Evolutionary conservation across 2,329 filamentous ascomycete species (phyloP).

Genomic region (Penicillium aurantiogriseum): DNA sequence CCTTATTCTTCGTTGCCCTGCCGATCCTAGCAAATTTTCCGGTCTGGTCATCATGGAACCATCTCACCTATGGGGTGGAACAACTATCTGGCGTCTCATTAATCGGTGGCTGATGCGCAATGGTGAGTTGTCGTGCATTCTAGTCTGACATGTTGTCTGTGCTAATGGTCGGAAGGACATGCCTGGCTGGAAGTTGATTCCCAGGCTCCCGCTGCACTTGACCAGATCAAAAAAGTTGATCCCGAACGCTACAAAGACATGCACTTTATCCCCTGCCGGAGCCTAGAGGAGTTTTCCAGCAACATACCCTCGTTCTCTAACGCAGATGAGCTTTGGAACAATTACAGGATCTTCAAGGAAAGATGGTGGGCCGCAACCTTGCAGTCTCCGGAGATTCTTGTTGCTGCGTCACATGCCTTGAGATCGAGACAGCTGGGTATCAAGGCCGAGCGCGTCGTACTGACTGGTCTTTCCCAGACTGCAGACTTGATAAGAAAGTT

Average conservation of each 20-base stretch:
- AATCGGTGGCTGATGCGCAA: conserved; percentile 5
- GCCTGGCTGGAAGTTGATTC: conserved; percentile 5
- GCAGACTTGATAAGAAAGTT: conserved; percentile 5
- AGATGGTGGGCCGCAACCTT: conserved; percentile 1
- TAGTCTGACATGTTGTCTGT: background rate
- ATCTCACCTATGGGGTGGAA: conserved; percentile 2
- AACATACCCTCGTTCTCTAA: background rate
- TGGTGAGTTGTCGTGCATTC: background rate
- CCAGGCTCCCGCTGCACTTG: conserved; percentile 1
- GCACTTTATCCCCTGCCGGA: background rate
- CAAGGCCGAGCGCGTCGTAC: background rate
- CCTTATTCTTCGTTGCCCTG: conserved; percentile 1
- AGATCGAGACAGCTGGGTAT: background rate
- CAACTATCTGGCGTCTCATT: background rate
- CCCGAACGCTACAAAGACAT: conserved; percentile 3
- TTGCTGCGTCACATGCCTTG: background rate
- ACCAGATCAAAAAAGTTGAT: background rate
- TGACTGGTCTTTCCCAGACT: background rate
- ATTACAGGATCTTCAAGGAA: background rate
- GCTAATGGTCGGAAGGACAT: conserved; percentile 1
- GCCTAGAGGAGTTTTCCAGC: background rate
- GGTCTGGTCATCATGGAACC: conserved; percentile 4
- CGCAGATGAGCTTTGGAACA: background rate
- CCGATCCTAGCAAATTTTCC: background rate
- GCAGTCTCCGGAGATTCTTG: conserved; percentile 3